Evolutionary conservation across 345 rosid species (phyloP), one percentile per base, ranked within the genome.

Genomic region (Eucalyptus brandiana): DNA sequence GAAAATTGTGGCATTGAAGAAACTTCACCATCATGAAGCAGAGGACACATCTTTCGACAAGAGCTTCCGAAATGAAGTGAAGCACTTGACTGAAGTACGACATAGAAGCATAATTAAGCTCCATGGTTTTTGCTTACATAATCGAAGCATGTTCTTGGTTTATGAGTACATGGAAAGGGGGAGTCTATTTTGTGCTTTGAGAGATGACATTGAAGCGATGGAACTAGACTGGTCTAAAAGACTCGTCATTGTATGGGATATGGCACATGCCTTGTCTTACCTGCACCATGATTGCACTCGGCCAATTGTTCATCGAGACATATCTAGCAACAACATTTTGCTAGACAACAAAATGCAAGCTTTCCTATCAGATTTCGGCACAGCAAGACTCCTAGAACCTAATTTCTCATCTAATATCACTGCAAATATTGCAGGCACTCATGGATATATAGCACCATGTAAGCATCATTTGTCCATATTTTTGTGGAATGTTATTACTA

Each of bases 371-470:
- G 90, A 89, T 69, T 91, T 91, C 12, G 92, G 92, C 40, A 90
- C 86, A 1, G 76, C 91, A 11, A 88, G 89, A 34, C 76, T 90
- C 83, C 1, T 88, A 40, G 67, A 88, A 51, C 91, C 80, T 7
- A 86, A 87, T 65, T 91, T 87, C 2, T 86, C 89, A 9, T 30
- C 72, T 62, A 80, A 88, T 30, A 19, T 89, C 88, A 89, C 89
- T 0, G 60, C 86, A 16, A 62, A 62, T 30, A 21, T 88, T 21
- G 86, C 37, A 9, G 91, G 92, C 21, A 90, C 92, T 1, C 51
- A 0, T 58, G 91, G 92, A 18, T 91, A 90, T 32, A 80, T 85
- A 34, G 91, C 92, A 40, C 90, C 91, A 9, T 88, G 92, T 90
- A 48, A 18, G 62, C 65, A 58, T 5, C 28, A 58, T 6, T 51